Base-by-base conservation (phyloP, 176 grass and related monocot genomes). In the maize (Zea mays) region DNA sequence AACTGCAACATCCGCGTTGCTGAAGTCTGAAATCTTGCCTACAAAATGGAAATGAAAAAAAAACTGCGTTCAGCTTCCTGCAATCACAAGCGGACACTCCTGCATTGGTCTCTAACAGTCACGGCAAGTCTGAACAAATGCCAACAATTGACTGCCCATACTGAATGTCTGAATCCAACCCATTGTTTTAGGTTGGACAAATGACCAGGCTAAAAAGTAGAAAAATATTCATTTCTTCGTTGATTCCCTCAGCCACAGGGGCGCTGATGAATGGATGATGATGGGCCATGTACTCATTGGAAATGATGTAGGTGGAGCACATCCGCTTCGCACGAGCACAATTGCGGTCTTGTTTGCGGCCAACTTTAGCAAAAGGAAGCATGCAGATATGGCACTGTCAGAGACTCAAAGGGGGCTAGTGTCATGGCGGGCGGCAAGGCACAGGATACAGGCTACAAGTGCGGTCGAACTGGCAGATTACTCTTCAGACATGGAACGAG, bases 1-100 rank as follows among this genome's bases (percentile, higher is more conserved):
- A 2, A 94, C 89, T 0, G 95, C 91, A 19, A 98, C 89, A 65
- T 98, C 95, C 0, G 89, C 95, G 50, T 94, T 98, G 85, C 95
- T 98, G 85, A 98, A 98, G 81, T 98, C 95, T 0, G 54, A 35
- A 13, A 98, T 82, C 85, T 98, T 98, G 21, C 95, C 95, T 98
- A 62, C 78, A 73, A 5, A 79, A 8, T 17, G 10, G 11, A 19
- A 27, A 60, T 33, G 10, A 16, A 20, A 41, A 64, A 56, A 13
- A 62, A 36, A 0, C 58, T 19, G 39, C 1, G n/a, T 82, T 37
- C 81, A 11, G 71, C 4, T 3, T 19, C 73, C 19, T 66, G 10
- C 62, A 66, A 67, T 19, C 10, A 65, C 45, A 6, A 51, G 44
- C 65, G 9, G 17, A 20, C 10, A 44, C 35, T 57, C 17, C 1